Conservation (phyloP, 331 rosid species). For the Malus hybrid region DNA sequence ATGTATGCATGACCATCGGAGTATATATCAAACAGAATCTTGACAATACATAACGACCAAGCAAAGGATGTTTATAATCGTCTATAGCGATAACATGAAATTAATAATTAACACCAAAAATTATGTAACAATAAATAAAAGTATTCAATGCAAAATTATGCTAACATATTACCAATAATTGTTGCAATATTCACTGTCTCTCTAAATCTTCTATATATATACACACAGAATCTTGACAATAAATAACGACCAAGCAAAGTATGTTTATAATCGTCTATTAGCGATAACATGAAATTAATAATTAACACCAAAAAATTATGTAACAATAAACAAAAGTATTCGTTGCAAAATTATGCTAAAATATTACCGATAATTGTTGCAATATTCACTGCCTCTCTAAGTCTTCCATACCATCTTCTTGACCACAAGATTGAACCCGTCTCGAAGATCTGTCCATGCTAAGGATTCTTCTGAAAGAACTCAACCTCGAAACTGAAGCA, state of each 20-base stretch:
- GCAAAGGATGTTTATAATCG: too few relatives aligned
- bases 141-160: too few relatives aligned
- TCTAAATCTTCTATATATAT: too few relatives aligned
- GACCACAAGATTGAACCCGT: constrained; percentile 34
- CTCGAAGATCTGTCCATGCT: constrained; percentile 54
- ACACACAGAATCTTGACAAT: neutral
- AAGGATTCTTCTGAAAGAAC: constrained; percentile 72
- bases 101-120: too few relatives aligned
- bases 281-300: neutral
- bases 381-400: constrained; percentile 55
- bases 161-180: too few relatives aligned
- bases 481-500: constrained; percentile 34
- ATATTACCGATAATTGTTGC: neutral
- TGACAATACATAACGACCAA: too few relatives aligned
- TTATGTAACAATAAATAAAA: too few relatives aligned
- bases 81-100: too few relatives aligned
- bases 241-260: neutral
- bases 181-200: too few relatives aligned
- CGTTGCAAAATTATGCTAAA: neutral
- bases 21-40: too few relatives aligned
- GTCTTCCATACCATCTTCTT: constrained; percentile 37
- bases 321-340: neutral
- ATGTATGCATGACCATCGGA: too few relatives aligned
- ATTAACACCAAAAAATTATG: neutral
- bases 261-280: constrained; percentile 7